Percentiles rank a stretch among this genome's conserved stretches.
Conservation (phyloP, 805 yeast species). For the Candida dajiaensis region DNA sequence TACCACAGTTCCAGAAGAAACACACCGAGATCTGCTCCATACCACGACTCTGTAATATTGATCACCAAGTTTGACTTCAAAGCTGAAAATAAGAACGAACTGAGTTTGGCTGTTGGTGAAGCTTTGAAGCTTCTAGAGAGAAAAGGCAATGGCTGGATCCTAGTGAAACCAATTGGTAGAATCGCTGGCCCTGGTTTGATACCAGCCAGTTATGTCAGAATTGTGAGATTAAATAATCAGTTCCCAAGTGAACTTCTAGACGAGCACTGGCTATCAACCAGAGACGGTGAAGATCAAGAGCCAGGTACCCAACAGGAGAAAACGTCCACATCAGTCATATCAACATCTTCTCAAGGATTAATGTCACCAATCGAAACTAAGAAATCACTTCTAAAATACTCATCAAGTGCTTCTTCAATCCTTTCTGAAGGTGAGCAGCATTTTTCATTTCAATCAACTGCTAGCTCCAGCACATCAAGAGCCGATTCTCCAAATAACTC, state of each 20-base stretch:
- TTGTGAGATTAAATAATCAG: constrained; percentile 35
- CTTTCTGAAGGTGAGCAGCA: constrained; percentile 7
- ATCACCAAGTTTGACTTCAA: constrained; percentile 41
- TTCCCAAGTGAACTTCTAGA: constrained; percentile 11
- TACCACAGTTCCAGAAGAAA: neutral
- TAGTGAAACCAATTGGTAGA: constrained; percentile 49
- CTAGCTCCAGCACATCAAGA: neutral
- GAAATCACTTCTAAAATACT: neutral
- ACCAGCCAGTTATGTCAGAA: constrained; percentile 44
- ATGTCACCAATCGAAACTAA: neutral
- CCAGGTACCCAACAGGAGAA: neutral
- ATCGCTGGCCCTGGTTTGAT: constrained; percentile 42
- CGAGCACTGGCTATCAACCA: constrained; percentile 16
- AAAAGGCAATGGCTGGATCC: constrained; percentile 47
- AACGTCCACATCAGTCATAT: neutral
- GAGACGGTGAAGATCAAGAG: constrained; percentile 1
- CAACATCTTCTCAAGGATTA: neutral
- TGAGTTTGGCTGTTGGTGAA: constrained; percentile 44
- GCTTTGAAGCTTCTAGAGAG: constrained; percentile 43
- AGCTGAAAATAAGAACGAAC: constrained; percentile 39
- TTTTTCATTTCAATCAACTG: constrained; percentile 10
- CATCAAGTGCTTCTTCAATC: constrained; percentile 7
- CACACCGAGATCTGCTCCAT: constrained; percentile 9
- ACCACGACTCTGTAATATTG: constrained; percentile 26
- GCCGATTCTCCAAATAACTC: constrained; percentile 4